Conservation (phyloP, 306 rosid species). For the Citrullus colocynthis region DNA sequence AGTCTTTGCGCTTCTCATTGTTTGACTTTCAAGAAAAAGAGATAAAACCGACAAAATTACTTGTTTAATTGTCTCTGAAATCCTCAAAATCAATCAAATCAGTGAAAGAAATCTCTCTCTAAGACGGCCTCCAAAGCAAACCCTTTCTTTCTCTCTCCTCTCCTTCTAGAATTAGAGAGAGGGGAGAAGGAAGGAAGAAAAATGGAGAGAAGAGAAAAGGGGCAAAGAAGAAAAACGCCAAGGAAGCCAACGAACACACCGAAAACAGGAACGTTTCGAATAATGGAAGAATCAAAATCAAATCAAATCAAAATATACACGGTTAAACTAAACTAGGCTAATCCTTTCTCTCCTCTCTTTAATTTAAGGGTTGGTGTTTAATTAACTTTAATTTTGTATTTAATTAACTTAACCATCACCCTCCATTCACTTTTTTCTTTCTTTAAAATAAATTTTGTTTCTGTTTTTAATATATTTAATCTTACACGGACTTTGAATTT, state of each 20-base stretch:
- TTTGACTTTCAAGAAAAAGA: background rate
- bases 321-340: background rate
- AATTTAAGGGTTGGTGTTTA: background rate
- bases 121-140: slow-evolving; percentile 1
- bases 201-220: background rate
- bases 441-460: background rate
- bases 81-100: background rate
- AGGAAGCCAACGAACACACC: background rate
- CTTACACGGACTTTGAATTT: too few species aligned
- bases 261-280: background rate
- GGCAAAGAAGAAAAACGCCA: background rate
- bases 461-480: too few species aligned
- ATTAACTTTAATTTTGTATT: background rate
- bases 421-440: background rate
- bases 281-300: background rate
- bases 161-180: slow-evolving; percentile 3
- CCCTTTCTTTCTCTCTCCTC: slow-evolving; percentile 5
- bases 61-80: background rate
- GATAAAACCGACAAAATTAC: background rate
- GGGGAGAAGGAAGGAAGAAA: background rate
- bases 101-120: background rate
- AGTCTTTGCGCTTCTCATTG: background rate
- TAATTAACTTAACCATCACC: background rate
- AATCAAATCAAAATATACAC: background rate
- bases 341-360: background rate